Evolutionary conservation across 192 early-diverging fungal species (phyloP).

Genomic region (Cetraspora pellucida): DNA sequence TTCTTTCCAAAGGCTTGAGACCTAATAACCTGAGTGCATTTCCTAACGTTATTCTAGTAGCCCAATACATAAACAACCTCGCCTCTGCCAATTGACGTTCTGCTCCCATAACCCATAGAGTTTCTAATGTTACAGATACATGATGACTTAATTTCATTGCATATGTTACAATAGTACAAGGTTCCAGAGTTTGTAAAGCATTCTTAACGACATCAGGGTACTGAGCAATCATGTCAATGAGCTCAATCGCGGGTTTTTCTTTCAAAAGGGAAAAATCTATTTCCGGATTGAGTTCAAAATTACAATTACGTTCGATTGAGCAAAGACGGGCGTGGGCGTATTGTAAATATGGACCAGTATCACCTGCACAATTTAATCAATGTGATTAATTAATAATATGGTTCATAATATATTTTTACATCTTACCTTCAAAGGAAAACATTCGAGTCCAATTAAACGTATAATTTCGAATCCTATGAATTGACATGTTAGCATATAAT

Average conservation of each 20-base stretch:
- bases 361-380: slow-evolving; percentile 34
- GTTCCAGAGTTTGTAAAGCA: slow-evolving; percentile 72
- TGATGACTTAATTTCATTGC: slow-evolving; percentile 79
- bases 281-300: slow-evolving; percentile 59
- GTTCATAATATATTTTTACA: background rate
- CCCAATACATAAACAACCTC: slow-evolving; percentile 83
- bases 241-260: slow-evolving; percentile 68
- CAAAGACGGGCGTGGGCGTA: slow-evolving; percentile 97
- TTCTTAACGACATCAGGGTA: slow-evolving; percentile 85
- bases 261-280: slow-evolving; percentile 71
- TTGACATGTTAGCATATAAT: background rate
- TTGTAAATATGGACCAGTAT: slow-evolving; percentile 99
- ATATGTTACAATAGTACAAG: slow-evolving; percentile 84
- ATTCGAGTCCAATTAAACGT: slow-evolving; percentile 90
- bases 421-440: slow-evolving; percentile 87
- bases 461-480: slow-evolving; percentile 92
- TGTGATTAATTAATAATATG: background rate
- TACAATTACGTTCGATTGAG: slow-evolving; percentile 87
- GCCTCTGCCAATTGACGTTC: slow-evolving; percentile 79
- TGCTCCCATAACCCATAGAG: slow-evolving; percentile 74
- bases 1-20: slow-evolving; percentile 82
- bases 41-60: slow-evolving; percentile 80
- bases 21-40: slow-evolving; percentile 86
- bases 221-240: slow-evolving; percentile 76
- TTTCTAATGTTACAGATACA: slow-evolving; percentile 78